phyloP scores from a whole-genome alignment of 2,329 filamentous ascomycete species.

The Penicillium sp. region DNA sequence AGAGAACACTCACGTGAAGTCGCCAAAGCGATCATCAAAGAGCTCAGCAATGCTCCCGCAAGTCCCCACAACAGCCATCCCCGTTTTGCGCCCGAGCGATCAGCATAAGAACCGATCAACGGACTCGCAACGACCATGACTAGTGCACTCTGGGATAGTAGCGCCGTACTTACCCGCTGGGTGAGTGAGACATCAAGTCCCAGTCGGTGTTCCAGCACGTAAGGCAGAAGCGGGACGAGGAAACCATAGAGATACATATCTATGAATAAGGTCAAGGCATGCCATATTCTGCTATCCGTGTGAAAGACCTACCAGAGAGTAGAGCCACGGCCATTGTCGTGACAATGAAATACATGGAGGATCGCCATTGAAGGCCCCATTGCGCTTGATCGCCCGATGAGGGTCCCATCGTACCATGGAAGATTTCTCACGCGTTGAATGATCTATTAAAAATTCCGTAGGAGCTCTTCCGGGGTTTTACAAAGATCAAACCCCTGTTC shows the following conservation, averaged over 20 bases:
- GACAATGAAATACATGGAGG: slow-evolving; percentile 24
- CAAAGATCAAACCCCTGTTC: not conserved
- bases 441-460: not conserved
- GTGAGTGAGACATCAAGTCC: slow-evolving; percentile 23
- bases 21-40: slow-evolving; percentile 23
- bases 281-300: not conserved
- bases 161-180: slow-evolving; percentile 25
- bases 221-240: slow-evolving; percentile 33
- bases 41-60: slow-evolving; percentile 21
- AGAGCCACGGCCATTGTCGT: slow-evolving; percentile 25
- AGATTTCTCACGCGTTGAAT: not conserved
- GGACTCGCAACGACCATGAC: slow-evolving; percentile 24
- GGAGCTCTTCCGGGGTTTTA: not conserved
- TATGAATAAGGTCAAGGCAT: slow-evolving; percentile 1
- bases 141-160: slow-evolving; percentile 29
- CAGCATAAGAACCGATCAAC: slow-evolving; percentile 25
- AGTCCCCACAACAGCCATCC: slow-evolving; percentile 23
- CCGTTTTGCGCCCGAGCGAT: slow-evolving; percentile 20
- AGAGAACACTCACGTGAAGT: slow-evolving; percentile 21
- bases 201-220: slow-evolving; percentile 30
- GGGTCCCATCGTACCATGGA: not conserved
- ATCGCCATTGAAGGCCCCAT: slow-evolving; percentile 26
- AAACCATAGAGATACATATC: slow-evolving; percentile 33
- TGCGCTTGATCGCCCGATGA: not conserved
- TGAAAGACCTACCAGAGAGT: slow-evolving; percentile 19